A percentile compares a stretch with the other conserved stretches of the same genome.
Conservation (phyloP, 768 basidiomycete genomes). For the Phylloporus sp. region DNA sequence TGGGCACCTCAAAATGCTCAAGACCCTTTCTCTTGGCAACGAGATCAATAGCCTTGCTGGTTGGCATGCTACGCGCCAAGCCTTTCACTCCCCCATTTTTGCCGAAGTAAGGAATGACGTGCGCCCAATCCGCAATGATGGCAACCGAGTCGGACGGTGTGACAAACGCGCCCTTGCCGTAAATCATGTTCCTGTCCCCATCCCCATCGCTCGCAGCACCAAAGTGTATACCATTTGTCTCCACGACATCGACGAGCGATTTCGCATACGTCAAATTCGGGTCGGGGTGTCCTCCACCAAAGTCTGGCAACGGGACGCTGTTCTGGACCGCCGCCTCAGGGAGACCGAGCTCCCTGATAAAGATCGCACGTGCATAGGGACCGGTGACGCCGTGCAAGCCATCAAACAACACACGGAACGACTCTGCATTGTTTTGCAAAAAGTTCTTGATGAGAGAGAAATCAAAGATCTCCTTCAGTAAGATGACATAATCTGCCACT, state of each 20-base stretch:
- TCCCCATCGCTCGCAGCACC: constrained; percentile 98
- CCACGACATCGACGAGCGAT: constrained; percentile 88
- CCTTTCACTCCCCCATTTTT: constrained; percentile 88
- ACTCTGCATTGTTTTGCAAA: constrained; percentile 62
- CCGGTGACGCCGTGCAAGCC: constrained; percentile 96
- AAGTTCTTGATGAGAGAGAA: constrained; percentile 89
- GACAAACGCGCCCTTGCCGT: constrained; percentile 96
- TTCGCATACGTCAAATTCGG: constrained; percentile 98
- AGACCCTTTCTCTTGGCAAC: constrained; percentile 93
- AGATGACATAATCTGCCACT: constrained; percentile 79
- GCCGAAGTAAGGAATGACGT: constrained; percentile 83
- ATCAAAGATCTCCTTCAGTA: constrained; percentile 90
- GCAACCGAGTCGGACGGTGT: constrained; percentile 98
- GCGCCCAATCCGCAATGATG: constrained; percentile 97
- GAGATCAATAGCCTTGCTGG: constrained; percentile 92
- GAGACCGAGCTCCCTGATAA: constrained; percentile 80
- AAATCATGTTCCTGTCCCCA: constrained; percentile 99
- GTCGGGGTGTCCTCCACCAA: constrained; percentile 97
- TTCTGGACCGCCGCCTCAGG: constrained; percentile 82
- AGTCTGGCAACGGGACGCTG: constrained; percentile 87
- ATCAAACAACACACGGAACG: constrained; percentile 90
- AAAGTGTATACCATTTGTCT: constrained; percentile 79
- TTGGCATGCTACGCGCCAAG: constrained; percentile 96
- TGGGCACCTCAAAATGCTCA: constrained; percentile 95
- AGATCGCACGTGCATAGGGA: constrained; percentile 87